Percentiles rank a stretch among this genome's conserved stretches.
phyloP scores from a whole-genome alignment of 805 yeast genomes.

The Metschnikowia amazonensis region DNA sequence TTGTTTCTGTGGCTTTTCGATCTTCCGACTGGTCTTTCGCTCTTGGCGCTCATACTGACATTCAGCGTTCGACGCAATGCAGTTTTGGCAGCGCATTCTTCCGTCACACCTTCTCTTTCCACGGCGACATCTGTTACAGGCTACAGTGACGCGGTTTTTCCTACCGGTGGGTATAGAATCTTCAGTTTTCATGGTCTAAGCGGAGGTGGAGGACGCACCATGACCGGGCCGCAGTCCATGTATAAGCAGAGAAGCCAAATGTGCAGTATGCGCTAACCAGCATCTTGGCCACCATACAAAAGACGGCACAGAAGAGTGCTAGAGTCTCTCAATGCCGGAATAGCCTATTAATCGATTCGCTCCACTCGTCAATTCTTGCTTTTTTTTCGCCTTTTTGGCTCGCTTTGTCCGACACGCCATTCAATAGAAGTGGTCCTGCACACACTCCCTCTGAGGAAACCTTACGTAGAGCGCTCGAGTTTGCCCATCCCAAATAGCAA shows the following conservation, averaged over 20 bases:
- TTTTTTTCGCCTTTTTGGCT: not conserved
- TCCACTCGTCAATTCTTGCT: not conserved
- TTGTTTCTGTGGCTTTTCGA: slow-evolving; percentile 3
- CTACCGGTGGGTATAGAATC: not conserved
- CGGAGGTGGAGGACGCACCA: not conserved
- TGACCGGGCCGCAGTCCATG: not conserved
- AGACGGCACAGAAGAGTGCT: too few species aligned
- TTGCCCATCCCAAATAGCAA: not conserved
- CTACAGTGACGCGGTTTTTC: slow-evolving; percentile 13
- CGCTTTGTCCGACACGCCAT: not conserved
- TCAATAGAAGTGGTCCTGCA: not conserved
- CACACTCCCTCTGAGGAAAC: not conserved
- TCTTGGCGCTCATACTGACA: slow-evolving; percentile 14
- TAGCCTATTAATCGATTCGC: too few species aligned
- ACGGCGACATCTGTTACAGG: slow-evolving; percentile 17
- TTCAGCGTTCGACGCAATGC: slow-evolving; percentile 8
- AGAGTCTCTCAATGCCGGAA: too few species aligned
- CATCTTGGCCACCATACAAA: not conserved
- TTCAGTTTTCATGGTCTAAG: not conserved
- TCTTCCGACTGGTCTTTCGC: slow-evolving; percentile 6
- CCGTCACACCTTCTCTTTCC: slow-evolving; percentile 18
- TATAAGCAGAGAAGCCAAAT: not conserved
- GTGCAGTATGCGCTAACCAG: not conserved
- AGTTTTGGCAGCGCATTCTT: slow-evolving; percentile 12
- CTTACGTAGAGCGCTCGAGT: slow-evolving; percentile 1